Evolutionary conservation across 1,284 basidiomycete species (phyloP).

Genomic region (Schizopora paradoxa): DNA sequence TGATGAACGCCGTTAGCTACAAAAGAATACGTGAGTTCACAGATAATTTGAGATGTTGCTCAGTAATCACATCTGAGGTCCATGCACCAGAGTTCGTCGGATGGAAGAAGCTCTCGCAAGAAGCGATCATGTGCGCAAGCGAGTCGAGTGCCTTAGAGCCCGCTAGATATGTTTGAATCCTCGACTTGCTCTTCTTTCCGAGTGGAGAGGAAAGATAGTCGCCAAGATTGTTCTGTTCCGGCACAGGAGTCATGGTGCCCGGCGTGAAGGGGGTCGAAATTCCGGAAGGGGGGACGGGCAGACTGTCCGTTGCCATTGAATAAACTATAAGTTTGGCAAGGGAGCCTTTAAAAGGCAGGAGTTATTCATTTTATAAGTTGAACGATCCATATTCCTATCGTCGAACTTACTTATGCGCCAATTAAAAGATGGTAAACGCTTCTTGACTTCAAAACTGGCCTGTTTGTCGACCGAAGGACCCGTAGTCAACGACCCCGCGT

Average conservation of each 20-base stretch:
- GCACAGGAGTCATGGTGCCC: slow-evolving; percentile 31
- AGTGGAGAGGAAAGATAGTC: slow-evolving; percentile 63
- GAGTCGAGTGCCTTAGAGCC: slow-evolving; percentile 87
- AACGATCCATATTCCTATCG: no score
- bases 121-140: slow-evolving; percentile 78
- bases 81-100: slow-evolving; percentile 70
- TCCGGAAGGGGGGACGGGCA: slow-evolving; percentile 31
- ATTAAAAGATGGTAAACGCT: no score
- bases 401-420: slow-evolving; percentile 60
- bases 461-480: slow-evolving; percentile 64
- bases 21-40: slow-evolving; percentile 4
- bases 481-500: slow-evolving; percentile 65
- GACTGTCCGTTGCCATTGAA: slow-evolving; percentile 78
- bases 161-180: slow-evolving; percentile 61
- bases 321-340: slow-evolving; percentile 87
- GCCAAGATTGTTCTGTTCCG: slow-evolving; percentile 31
- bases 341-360: slow-evolving; percentile 46
- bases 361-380: slow-evolving; percentile 2
- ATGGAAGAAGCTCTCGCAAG: slow-evolving; percentile 87
- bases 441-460: slow-evolving; percentile 62
- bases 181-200: slow-evolving; percentile 33
- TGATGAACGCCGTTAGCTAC: slow-evolving; percentile 78
- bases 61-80: slow-evolving; percentile 50
- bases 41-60: slow-evolving; percentile 2
- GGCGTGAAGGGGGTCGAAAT: slow-evolving; percentile 56